These are phyloP conservation scores for Cordyceps fumosorosea DNA, from an alignment of 2,329 filamentous ascomycete genomes.

Conservation along the genomic window DNA sequence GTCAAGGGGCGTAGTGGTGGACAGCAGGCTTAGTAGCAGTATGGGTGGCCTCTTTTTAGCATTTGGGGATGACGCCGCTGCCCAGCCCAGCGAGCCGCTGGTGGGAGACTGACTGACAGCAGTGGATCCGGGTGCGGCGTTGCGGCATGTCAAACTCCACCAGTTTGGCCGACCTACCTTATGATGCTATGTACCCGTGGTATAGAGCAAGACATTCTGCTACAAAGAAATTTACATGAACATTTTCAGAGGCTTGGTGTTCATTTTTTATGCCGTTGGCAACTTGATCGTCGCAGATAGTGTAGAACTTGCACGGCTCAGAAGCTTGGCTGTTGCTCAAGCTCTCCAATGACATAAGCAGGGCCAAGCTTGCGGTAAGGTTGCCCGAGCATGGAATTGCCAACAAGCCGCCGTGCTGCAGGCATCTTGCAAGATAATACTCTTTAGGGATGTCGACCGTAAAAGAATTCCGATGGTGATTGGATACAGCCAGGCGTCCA, in stretches of 20 bases:
- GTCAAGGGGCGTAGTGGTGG: neutral
- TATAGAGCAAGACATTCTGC: neutral
- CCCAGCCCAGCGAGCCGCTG: neutral
- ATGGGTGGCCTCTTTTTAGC: constrained; percentile 4
- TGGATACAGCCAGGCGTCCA: neutral
- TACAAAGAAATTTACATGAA: neutral
- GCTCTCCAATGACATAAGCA: neutral
- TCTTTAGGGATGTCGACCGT: neutral
- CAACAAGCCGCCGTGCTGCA: neutral
- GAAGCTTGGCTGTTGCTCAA: neutral
- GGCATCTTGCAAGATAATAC: neutral
- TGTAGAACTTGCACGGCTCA: too few relatives aligned
- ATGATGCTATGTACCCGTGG: neutral
- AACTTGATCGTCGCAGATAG: neutral
- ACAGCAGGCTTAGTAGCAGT: neutral
- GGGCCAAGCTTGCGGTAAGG: neutral
- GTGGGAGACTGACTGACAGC: neutral
- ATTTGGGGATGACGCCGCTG: constrained; percentile 5
- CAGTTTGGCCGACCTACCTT: neutral
- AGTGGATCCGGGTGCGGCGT: neutral
- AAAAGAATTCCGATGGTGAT: neutral
- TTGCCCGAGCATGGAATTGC: neutral
- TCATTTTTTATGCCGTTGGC: neutral
- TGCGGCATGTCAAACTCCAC: neutral
- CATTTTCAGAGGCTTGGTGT: neutral